Conservation (phyloP, 208 protist species). For the Entamoeba nuttalli region DNA sequence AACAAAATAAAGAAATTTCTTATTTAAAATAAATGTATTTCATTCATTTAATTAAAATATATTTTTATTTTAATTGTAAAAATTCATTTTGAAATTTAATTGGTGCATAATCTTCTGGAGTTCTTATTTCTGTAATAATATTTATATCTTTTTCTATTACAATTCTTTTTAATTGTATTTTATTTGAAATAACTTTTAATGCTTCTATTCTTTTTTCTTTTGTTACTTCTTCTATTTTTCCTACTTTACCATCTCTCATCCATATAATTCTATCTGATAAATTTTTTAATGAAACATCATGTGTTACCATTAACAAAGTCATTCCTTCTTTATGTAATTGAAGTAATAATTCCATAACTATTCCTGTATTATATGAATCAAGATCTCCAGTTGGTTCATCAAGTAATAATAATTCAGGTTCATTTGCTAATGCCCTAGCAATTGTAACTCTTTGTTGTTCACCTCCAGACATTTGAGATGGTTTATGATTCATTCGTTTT, state of each 20-base stretch:
- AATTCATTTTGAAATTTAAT: not conserved
- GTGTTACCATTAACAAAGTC: conserved; percentile 86
- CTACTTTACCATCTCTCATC: conserved; percentile 62
- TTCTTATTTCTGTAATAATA: not conserved
- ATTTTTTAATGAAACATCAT: conserved; percentile 77
- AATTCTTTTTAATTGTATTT: not conserved
- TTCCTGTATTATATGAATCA: conserved; percentile 71
- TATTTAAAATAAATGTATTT: no score
- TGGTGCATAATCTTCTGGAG: not conserved
- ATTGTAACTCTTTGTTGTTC: not conserved
- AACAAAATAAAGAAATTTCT: no score
- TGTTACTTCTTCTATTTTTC: not conserved
- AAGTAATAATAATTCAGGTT: not conserved
- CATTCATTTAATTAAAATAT: no score
- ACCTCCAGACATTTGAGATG: not conserved
- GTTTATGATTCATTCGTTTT: not conserved
- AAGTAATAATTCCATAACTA: conserved; percentile 73
- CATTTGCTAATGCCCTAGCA: not conserved
- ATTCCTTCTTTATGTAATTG: conserved; percentile 66
- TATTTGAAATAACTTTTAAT: not conserved
- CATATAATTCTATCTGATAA: conserved; percentile 71
- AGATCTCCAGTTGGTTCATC: conserved; percentile 59
- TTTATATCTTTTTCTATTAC: not conserved
- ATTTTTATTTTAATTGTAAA: no score
- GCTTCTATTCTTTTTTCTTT: not conserved